phyloP scores from a whole-genome alignment of 1,284 basidiomycete genomes.

The Boletellus deceptivus region DNA sequence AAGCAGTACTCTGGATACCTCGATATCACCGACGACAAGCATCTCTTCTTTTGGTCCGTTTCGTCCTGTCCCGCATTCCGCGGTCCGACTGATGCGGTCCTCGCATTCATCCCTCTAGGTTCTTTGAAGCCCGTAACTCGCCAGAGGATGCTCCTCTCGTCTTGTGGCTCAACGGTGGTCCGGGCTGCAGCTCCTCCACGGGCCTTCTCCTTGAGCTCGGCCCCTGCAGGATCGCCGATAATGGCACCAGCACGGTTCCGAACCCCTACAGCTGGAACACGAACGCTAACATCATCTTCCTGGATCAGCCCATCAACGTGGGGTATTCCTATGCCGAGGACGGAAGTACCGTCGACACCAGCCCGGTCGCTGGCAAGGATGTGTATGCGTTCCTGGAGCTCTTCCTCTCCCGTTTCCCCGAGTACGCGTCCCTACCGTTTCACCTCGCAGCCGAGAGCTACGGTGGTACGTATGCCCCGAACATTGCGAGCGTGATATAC shows the following conservation, averaged over 20 bases:
- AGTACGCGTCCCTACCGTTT: constrained; percentile 68
- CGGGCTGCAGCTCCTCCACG: constrained; percentile 75
- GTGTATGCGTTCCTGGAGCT: constrained; percentile 90
- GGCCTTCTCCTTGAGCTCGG: constrained; percentile 87
- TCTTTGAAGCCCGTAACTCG: constrained; percentile 78
- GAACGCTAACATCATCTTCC: constrained; percentile 65
- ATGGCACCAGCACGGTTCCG: constrained; percentile 65
- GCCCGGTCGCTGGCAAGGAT: constrained; percentile 75
- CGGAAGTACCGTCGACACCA: constrained; percentile 67
- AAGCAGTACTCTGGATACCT: constrained; percentile 90
- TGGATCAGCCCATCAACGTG: constrained; percentile 87
- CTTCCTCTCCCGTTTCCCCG: constrained; percentile 70
- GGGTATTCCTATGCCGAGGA: constrained; percentile 85
- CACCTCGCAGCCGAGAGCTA: constrained; percentile 77
- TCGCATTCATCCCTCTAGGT: constrained; percentile 48
- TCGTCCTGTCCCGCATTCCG: background rate
- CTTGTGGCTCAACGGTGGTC: constrained; percentile 89
- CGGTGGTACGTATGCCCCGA: constrained; percentile 79
- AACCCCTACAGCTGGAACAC: constrained; percentile 82
- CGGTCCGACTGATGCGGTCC: constrained; percentile 17
- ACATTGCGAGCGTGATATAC: constrained; percentile 76
- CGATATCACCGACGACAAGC: constrained; percentile 82
- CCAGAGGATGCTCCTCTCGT: constrained; percentile 79
- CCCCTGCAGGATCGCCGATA: constrained; percentile 71
- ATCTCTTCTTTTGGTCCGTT: constrained; percentile 82